Conservation (phyloP, 2,329 filamentous ascomycete genomes). For the Aspergillus transmontanensis region DNA sequence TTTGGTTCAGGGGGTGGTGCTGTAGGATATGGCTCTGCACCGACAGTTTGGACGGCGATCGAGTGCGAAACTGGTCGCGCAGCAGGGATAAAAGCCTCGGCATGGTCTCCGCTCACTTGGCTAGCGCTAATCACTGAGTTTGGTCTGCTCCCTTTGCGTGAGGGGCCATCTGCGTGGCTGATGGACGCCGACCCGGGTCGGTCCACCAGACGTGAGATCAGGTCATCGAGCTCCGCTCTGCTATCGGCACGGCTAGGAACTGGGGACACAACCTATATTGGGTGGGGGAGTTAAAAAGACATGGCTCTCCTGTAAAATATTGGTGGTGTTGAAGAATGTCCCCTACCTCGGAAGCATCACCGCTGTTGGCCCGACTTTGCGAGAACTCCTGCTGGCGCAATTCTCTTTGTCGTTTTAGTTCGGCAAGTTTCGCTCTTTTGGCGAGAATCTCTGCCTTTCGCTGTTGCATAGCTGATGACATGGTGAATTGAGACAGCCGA, state of each 20-base stretch:
- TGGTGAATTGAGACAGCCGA: conserved; percentile 19
- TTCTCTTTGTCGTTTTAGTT: conserved; percentile 91
- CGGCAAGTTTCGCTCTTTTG: conserved; percentile 95
- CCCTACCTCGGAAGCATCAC: conserved; percentile 70
- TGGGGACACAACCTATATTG: conserved; percentile 65
- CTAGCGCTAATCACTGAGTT: conserved; percentile 83
- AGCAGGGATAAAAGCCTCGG: conserved; percentile 41
- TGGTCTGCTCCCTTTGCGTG: conserved; percentile 68
- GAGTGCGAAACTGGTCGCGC: conserved; percentile 46
- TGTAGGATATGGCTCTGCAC: conserved; percentile 71
- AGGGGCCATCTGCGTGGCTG: conserved; percentile 53
- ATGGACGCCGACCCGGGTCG: conserved; percentile 70
- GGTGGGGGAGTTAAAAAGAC: background rate
- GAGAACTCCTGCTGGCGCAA: conserved; percentile 76
- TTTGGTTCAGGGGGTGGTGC: conserved; percentile 54
- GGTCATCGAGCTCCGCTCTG: conserved; percentile 74
- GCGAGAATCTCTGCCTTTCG: conserved; percentile 94
- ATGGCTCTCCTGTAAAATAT: background rate
- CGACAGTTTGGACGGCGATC: conserved; percentile 68
- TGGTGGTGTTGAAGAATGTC: background rate
- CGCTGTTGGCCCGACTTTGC: conserved; percentile 68
- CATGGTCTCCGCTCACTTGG: conserved; percentile 73
- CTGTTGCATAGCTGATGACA: conserved; percentile 57
- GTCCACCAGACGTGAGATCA: conserved; percentile 83
- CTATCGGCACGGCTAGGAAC: conserved; percentile 67